Evolutionary conservation across 257 asterid species (phyloP).

Genomic region (Thymus quinquecostatus): DNA sequence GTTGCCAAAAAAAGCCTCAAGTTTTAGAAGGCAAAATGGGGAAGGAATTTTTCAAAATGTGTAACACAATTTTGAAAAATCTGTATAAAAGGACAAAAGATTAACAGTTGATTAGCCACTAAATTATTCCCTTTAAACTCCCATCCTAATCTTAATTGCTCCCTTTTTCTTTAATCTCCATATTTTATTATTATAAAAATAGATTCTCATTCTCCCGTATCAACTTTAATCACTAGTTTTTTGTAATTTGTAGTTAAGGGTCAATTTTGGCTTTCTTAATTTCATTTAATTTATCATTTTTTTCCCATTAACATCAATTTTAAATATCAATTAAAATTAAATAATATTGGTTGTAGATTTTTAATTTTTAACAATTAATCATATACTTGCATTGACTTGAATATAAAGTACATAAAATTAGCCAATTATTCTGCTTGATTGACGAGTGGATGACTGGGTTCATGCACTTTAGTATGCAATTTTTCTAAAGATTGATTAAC

Average conservation of each 20-base stretch:
- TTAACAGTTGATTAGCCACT: slow-evolving; percentile 29
- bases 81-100: slow-evolving; percentile 29
- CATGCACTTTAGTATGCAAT: not conserved
- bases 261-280: slow-evolving; percentile 53
- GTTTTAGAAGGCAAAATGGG: slow-evolving; percentile 31
- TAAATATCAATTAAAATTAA: not conserved
- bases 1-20: slow-evolving; percentile 6
- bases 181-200: slow-evolving; percentile 26
- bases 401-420: not conserved
- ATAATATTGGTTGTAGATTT: not conserved
- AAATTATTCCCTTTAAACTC: not conserved
- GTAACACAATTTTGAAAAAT: slow-evolving; percentile 26
- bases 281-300: not conserved
- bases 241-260: slow-evolving; percentile 27
- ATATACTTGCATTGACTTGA: slow-evolving; percentile 19
- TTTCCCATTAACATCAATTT: not conserved
- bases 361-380: not conserved
- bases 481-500: not conserved
- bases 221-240: slow-evolving; percentile 14
- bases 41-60: slow-evolving; percentile 19
- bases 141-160: slow-evolving; percentile 30
- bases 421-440: slow-evolving; percentile 4
- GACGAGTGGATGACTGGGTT: slow-evolving; percentile 6
- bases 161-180: slow-evolving; percentile 5
- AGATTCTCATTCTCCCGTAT: slow-evolving; percentile 23